Conservation (phyloP, 2,329 filamentous ascomycete genomes). For the Trichoderma simmonsii region DNA sequence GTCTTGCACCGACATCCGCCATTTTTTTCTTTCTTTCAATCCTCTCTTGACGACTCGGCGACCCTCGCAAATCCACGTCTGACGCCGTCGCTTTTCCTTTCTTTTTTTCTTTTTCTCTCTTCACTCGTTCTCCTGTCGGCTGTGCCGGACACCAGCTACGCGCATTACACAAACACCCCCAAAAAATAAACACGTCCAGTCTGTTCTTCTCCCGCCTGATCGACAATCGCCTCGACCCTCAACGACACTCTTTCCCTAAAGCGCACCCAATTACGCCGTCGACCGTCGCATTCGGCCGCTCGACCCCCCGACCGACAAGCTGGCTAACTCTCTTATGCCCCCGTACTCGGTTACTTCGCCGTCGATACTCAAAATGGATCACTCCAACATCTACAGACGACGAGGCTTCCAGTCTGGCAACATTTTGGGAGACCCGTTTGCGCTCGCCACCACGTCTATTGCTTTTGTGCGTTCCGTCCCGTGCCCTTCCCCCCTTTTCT, state of each 20-base stretch:
- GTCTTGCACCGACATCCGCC: not conserved
- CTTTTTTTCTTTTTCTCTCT: conserved; percentile 2
- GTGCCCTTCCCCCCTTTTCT: not conserved
- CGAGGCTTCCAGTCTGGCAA: conserved; percentile 75
- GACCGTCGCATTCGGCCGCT: conserved; percentile 11
- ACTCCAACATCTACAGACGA: conserved; percentile 57
- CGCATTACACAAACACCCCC: not conserved
- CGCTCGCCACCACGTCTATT: conserved; percentile 90
- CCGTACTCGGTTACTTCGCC: conserved; percentile 69
- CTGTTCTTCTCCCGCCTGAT: not conserved
- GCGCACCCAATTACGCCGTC: not conserved
- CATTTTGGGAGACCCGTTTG: conserved; percentile 94
- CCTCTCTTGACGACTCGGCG: not conserved
- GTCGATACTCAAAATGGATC: conserved; percentile 78
- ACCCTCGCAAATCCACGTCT: not conserved
- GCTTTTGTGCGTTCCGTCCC: conserved; percentile 62
- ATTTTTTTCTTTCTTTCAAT: conserved; percentile 3
- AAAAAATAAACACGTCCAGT: not conserved
- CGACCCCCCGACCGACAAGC: conserved; percentile 10
- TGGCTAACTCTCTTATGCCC: conserved; percentile 58
- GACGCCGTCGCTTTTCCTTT: not conserved
- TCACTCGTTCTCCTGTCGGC: conserved; percentile 14
- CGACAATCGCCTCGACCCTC: conserved; percentile 1
- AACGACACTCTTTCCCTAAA: conserved; percentile 11
- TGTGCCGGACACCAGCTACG: conserved; percentile 17